phyloP scores from a whole-genome alignment of 768 basidiomycete genomes.

The Pluteus cervinus region DNA sequence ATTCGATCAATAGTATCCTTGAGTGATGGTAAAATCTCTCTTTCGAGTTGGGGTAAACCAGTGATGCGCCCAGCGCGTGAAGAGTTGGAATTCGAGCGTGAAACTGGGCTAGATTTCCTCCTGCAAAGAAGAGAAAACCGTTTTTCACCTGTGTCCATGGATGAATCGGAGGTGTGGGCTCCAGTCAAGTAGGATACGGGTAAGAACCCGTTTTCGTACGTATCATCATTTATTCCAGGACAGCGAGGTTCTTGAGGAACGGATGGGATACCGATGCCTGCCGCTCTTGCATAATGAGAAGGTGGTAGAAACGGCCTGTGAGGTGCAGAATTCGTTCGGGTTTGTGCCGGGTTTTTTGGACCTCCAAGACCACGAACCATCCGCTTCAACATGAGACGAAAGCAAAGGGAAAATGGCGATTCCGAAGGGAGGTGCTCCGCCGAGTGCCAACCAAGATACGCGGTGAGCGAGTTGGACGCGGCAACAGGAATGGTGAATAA shows the following conservation, averaged over 20 bases:
- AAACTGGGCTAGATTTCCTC: slow-evolving; percentile 8
- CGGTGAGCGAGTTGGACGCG: no score
- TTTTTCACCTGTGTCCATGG: slow-evolving; percentile 5
- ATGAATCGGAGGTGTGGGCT: slow-evolving; percentile 9
- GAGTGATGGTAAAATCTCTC: slow-evolving; percentile 62
- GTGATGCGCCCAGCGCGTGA: slow-evolving; percentile 38
- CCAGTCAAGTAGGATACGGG: slow-evolving; percentile 8
- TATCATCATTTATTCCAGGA: slow-evolving; percentile 7
- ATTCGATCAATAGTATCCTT: slow-evolving; percentile 70
- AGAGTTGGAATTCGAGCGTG: slow-evolving; percentile 12
- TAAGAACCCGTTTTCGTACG: slow-evolving; percentile 9
- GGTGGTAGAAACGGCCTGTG: slow-evolving; percentile 44
- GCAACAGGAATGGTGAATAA: no score
- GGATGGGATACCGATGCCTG: slow-evolving; percentile 23
- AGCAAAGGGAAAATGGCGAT: no score
- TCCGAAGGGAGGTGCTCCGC: no score
- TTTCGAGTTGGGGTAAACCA: slow-evolving; percentile 56
- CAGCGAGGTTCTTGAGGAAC: slow-evolving; percentile 6
- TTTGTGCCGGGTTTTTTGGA: no score
- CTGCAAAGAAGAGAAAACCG: slow-evolving; percentile 5
- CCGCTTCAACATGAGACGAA: no score
- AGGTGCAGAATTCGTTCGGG: slow-evolving; percentile 15
- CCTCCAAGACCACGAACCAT: no score
- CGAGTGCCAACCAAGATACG: no score
- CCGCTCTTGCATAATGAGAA: slow-evolving; percentile 50